Evolutionary conservation across 768 basidiomycete species (phyloP), one percentile per base, ranked within the genome.

Genomic region (Lactifluus piperatus): DNA sequence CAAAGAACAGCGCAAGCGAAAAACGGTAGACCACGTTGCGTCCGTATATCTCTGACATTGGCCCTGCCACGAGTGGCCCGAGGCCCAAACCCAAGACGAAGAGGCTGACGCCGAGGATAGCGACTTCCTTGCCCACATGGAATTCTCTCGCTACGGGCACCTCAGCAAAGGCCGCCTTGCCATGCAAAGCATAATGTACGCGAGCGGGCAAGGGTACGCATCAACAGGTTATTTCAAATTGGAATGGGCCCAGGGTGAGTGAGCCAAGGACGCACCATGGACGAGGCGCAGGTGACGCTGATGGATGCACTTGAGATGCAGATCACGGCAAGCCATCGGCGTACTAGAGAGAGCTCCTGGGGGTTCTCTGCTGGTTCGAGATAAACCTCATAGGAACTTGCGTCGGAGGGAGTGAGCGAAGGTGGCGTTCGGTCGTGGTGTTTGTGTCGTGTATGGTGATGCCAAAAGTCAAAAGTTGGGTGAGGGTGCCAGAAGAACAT

Each of bases 1-100:
- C 66, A 65, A 87, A 81, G 68, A 88, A 84, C 5, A 81, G 62
- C 1, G 72, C 62, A 62, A 85, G 90, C 0, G 86, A 84, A 3
- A 76, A 64, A 13, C 76, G 74, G 67, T 91, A 89, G 13, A 90
- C 78, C 43, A 76, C 68, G 56, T 81, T 83, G 47, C 84, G 75
- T 2, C 90, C 88, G 65, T 83, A 81, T 18, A 87, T 63, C 64
- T 77, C 76, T 52, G 72, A 81, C 26, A 71, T 73, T 1, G 76
- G 75, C 8, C 72, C 75, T 16, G 67, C 64, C 18, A 69, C 36
- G 32, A 70, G 54, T 1, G 71, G 73, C 3, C 70, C 70, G 29
- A 68, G 46, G 26, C 73, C 70, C 1, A 71, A 51, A 14, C 71
- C 74, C 41, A 64, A 29, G n/a, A 73, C 72, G 63, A 77, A 78